Percentiles rank a stretch among this genome's conserved stretches.
Evolutionary conservation across 2,329 filamentous ascomycete genomes (phyloP).

Genomic region (Coniella vitis): DNA sequence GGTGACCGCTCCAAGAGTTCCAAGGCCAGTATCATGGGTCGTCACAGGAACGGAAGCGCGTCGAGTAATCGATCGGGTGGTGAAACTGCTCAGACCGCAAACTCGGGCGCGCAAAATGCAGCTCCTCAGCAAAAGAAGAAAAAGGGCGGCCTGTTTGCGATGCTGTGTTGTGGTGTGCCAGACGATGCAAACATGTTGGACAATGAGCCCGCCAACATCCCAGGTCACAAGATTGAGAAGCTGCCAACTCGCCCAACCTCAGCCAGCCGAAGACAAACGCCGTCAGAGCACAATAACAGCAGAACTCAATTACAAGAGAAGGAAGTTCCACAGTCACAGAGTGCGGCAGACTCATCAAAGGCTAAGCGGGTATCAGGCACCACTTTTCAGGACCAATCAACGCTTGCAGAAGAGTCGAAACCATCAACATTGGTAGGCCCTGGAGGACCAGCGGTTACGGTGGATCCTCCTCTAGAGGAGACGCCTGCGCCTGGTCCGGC

Average conservation of each 20-base stretch:
- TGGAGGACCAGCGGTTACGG: slow-evolving; percentile 32
- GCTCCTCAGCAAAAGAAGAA: slow-evolving; percentile 47
- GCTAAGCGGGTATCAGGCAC: slow-evolving; percentile 41
- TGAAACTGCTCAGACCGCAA: slow-evolving; percentile 45
- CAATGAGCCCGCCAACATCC: slow-evolving; percentile 46
- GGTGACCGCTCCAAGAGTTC: slow-evolving; percentile 59
- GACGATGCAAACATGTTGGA: slow-evolving; percentile 51
- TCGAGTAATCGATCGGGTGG: slow-evolving; percentile 56
- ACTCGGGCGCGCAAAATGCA: slow-evolving; percentile 41
- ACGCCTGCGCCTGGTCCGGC: slow-evolving; percentile 8
- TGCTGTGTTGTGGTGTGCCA: slow-evolving; percentile 62
- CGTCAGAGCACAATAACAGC: slow-evolving; percentile 41
- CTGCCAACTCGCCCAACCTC: slow-evolving; percentile 48
- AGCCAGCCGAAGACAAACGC: slow-evolving; percentile 46
- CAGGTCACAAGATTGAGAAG: slow-evolving; percentile 49
- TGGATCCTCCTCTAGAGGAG: slow-evolving; percentile 31
- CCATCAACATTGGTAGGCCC: slow-evolving; percentile 33
- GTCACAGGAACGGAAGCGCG: slow-evolving; percentile 59
- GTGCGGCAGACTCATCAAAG: slow-evolving; percentile 29
- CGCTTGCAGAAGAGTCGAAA: slow-evolving; percentile 39
- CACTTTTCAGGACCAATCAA: slow-evolving; percentile 40
- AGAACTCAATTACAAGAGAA: slow-evolving; percentile 43
- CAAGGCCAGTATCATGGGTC: slow-evolving; percentile 56
- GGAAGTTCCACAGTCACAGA: slow-evolving; percentile 32
- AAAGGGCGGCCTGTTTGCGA: slow-evolving; percentile 47